phyloP scores from a whole-genome alignment of 1,284 basidiomycete species.

The Moniliophthora roreri region DNA sequence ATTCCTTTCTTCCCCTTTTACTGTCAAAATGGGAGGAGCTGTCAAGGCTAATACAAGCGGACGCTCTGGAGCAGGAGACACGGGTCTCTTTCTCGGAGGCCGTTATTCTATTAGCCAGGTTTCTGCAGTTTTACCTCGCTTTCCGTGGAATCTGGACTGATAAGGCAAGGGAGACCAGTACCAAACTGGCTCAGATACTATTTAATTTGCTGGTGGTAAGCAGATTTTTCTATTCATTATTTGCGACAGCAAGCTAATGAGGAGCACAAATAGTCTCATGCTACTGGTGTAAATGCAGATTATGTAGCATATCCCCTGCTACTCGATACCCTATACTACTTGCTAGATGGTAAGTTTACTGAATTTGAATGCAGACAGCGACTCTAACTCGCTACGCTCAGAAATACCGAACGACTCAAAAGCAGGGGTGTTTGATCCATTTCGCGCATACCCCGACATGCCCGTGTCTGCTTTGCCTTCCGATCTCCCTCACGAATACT shows the following conservation, averaged over 20 bases:
- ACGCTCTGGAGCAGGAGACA: conserved; percentile 16
- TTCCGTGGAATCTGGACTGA: conserved; percentile 62
- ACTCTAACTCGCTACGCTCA: conserved; percentile 25
- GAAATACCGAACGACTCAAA: conserved; percentile 64
- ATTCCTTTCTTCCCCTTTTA: conserved; percentile 51
- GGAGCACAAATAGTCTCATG: conserved; percentile 56
- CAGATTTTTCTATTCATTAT: conserved; percentile 13
- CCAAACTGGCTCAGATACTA: conserved; percentile 43
- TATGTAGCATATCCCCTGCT: conserved; percentile 61
- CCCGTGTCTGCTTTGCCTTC: conserved; percentile 49
- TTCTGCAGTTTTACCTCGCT: conserved; percentile 72
- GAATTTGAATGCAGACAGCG: neutral
- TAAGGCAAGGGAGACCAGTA: conserved; percentile 46
- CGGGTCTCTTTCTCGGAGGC: conserved; percentile 25
- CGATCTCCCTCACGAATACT: conserved; percentile 58
- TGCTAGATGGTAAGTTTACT: conserved; percentile 62
- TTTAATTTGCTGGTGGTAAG: conserved; percentile 60
- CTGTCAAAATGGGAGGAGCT: conserved; percentile 43
- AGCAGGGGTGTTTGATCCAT: conserved; percentile 53
- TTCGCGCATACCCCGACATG: conserved; percentile 58
- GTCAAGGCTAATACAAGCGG: conserved; percentile 33
- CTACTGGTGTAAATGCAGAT: conserved; percentile 49
- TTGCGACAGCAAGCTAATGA: neutral
- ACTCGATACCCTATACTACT: conserved; percentile 70
- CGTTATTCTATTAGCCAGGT: conserved; percentile 55